phyloP scores from a whole-genome alignment of 306 rosid species.

The Carpinus viminea region DNA sequence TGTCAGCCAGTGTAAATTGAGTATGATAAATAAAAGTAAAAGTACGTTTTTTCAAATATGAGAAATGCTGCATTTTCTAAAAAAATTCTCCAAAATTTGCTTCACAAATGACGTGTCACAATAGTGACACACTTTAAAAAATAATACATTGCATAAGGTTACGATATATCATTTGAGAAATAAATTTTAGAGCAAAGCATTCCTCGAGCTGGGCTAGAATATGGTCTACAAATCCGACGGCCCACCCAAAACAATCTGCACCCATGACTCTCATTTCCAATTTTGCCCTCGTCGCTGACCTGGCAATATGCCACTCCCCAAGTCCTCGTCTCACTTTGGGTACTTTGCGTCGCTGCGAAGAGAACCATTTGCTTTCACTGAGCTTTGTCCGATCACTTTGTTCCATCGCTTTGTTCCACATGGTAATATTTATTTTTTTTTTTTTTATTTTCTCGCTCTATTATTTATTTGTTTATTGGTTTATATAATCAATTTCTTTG shows the following conservation, averaged over 20 bases:
- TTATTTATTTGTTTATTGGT: not conserved
- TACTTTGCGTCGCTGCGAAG: conserved; percentile 2
- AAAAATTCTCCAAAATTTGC: too few species aligned
- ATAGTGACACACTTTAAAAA: too few species aligned
- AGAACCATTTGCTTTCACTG: conserved; percentile 1
- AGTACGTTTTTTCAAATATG: too few species aligned
- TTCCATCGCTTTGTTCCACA: conserved; percentile 18
- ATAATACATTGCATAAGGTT: too few species aligned
- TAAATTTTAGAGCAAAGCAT: too few species aligned
- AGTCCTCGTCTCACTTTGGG: conserved; percentile 1
- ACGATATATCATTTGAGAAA: too few species aligned
- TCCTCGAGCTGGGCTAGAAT: not conserved
- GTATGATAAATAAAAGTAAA: too few species aligned
- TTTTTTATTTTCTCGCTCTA: not conserved
- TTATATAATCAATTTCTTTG: not conserved
- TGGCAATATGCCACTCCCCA: not conserved
- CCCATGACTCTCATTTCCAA: not conserved
- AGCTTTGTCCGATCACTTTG: not conserved
- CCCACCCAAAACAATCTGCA: not conserved
- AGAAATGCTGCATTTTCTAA: too few species aligned
- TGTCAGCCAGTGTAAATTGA: too few species aligned
- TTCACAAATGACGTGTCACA: too few species aligned
- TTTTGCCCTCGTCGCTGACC: conserved; percentile 15
- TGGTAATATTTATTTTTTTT: conserved; percentile 10
- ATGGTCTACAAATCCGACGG: not conserved